Conservation (phyloP, 2,329 filamentous ascomycete species). For the Seiridium cupressi region DNA sequence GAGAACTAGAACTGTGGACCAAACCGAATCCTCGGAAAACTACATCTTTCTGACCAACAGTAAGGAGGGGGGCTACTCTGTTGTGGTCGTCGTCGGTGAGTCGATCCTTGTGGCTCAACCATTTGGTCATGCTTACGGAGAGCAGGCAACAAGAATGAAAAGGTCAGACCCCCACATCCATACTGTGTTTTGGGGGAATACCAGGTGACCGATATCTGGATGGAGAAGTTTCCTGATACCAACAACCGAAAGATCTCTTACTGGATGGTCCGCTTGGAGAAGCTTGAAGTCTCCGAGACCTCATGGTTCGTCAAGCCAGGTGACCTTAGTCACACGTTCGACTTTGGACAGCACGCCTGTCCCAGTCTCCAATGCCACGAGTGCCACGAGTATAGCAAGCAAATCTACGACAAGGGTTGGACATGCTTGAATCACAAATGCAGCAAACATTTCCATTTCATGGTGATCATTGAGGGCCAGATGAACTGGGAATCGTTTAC, state of each 20-base stretch:
- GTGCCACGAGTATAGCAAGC: conserved; percentile 38
- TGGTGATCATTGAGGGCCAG: conserved; percentile 13
- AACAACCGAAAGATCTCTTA: conserved; percentile 26
- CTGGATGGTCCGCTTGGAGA: conserved; percentile 65
- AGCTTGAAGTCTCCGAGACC: conserved; percentile 45
- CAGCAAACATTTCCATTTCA: conserved; percentile 43
- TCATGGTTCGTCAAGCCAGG: conserved; percentile 58
- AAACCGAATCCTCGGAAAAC: conserved; percentile 41
- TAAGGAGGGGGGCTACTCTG: conserved; percentile 34
- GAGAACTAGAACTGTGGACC: conserved; percentile 42
- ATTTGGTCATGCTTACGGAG: not conserved
- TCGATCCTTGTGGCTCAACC: not conserved
- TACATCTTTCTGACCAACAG: conserved; percentile 43
- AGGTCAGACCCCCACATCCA: conserved; percentile 46
- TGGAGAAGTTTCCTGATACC: conserved; percentile 47
- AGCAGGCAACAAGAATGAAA: conserved; percentile 40
- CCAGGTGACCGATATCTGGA: conserved; percentile 67
- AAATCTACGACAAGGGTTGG: conserved; percentile 32
- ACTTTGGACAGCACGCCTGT: conserved; percentile 28
- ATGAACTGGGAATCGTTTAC: conserved; percentile 13
- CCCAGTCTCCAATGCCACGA: conserved; percentile 29
- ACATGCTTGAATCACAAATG: conserved; percentile 38
- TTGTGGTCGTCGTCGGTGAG: conserved; percentile 56
- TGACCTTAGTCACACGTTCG: conserved; percentile 21
- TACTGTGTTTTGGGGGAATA: conserved; percentile 71